Evolutionary conservation across 202 grass and related monocot species (phyloP).

Genomic region (Panicum hallii): DNA sequence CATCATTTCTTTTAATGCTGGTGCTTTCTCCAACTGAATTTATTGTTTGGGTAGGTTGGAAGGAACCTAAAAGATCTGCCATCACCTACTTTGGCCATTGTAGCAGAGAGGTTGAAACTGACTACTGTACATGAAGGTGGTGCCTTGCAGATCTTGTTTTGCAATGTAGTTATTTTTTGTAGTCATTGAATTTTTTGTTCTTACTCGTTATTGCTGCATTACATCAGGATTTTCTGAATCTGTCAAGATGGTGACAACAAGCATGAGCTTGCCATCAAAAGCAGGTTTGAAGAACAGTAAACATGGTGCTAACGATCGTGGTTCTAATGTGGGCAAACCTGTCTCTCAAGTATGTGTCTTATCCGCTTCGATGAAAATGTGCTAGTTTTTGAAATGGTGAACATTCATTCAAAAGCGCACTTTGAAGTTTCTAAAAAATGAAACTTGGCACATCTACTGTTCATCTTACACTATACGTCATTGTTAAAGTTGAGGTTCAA

Average conservation of each 20-base stretch:
- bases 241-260: conserved; percentile 64
- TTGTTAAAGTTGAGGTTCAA: background rate
- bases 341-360: conserved; percentile 58
- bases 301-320: conserved; percentile 70
- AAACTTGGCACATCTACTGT: background rate
- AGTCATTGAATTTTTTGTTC: background rate
- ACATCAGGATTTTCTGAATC: conserved; percentile 76
- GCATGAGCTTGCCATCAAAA: conserved; percentile 71
- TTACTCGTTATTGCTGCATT: conserved; percentile 34
- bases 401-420: background rate
- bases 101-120: conserved; percentile 85
- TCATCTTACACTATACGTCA: background rate
- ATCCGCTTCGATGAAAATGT: background rate
- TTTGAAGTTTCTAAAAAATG: background rate
- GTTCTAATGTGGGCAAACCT: conserved; percentile 69
- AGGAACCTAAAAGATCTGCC: conserved; percentile 93
- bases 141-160: conserved; percentile 36
- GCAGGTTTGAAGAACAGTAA: conserved; percentile 70
- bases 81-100: conserved; percentile 80
- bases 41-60: conserved; percentile 55
- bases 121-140: conserved; percentile 80
- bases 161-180: conserved; percentile 35
- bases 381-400: background rate
- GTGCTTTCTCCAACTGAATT: conserved; percentile 29
- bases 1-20: background rate